Base-by-base conservation (phyloP, 192 early-diverging fungal genomes). In the Coemansia sp. region DNA sequence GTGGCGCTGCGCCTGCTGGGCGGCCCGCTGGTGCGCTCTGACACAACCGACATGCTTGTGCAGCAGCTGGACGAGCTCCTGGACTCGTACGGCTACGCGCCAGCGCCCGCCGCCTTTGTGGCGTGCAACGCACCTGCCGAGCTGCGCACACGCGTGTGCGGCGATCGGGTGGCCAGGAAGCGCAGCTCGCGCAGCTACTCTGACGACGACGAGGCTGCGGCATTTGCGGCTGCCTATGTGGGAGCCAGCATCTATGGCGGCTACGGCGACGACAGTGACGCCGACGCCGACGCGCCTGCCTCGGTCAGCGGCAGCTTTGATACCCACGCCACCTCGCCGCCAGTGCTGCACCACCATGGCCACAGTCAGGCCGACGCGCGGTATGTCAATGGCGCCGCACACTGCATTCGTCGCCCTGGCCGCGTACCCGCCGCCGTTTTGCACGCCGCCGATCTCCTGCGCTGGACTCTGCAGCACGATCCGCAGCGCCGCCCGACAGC, bases 1-100 rank as follows among this genome's bases (percentile, higher is more conserved):
- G 64, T 72, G 23, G 69, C 76, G 26, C 66, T 91, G 33, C 78
- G 82, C 7, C 78, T 85, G 72, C 81, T 91, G 48, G 87, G 88
- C 28, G 83, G 81, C 17, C 78, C 79, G 24, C 73, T 83, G 32
- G 74, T 88, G 7, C 69, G 84, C n/a, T 55, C 68, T 1, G 72
- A 83, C 51, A 88, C 85, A 13, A 90, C 87, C 5, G 80, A 85
- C 30, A 56, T 62, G 43, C 82, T 87, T 3, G 54, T 80, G 23
- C n/a, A 45, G 6, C 50, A 63, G 48, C 41, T 82, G 50, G 68
- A 84, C 50, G 79, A 73, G 67, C 72, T 81, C 37, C 64, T 81
- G 18, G 60, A 75, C 11, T 46, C 49, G 5, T 63, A 49, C 51
- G 46, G 64, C 46, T 68, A 75, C 60, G 27, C 6, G 1, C 72